Percentiles rank a stretch among this genome's conserved stretches.
Conservation (phyloP, 805 yeast species). For the Wilhelminamyces savonicus region DNA sequence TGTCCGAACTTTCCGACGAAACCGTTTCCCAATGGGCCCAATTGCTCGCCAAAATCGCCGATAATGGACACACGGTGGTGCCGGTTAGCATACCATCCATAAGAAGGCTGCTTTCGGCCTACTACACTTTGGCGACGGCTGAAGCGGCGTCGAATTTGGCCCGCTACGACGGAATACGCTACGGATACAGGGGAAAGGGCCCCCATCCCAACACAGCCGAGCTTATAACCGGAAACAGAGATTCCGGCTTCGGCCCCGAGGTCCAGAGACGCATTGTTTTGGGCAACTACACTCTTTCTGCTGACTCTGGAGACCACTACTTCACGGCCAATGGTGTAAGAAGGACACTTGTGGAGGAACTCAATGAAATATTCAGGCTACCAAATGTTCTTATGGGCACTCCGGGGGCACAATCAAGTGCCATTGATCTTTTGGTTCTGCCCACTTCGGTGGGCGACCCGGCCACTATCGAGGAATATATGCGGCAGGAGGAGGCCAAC, state of each 20-base stretch:
- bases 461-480: slow-evolving; percentile 44
- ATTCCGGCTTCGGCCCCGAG: slow-evolving; percentile 68
- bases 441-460: slow-evolving; percentile 66
- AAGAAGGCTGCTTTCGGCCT: slow-evolving; percentile 63
- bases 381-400: slow-evolving; percentile 32
- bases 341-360: slow-evolving; percentile 52
- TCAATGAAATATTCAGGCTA: slow-evolving; percentile 54
- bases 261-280: slow-evolving; percentile 77
- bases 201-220: background rate
- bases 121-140: slow-evolving; percentile 83
- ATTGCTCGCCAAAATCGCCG: slow-evolving; percentile 38
- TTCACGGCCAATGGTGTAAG: slow-evolving; percentile 69
- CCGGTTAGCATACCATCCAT: slow-evolving; percentile 70
- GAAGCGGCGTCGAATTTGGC: slow-evolving; percentile 93
- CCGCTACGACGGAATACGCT: slow-evolving; percentile 85
- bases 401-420: no score
- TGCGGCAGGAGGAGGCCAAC: slow-evolving; percentile 16
- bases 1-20: slow-evolving; percentile 45
- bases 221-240: slow-evolving; percentile 43
- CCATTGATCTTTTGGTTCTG: slow-evolving; percentile 57
- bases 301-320: slow-evolving; percentile 71
- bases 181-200: slow-evolving; percentile 60
- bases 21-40: slow-evolving; percentile 44
- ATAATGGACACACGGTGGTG: slow-evolving; percentile 46
- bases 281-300: slow-evolving; percentile 81